These are phyloP conservation scores for Pulicaria dysenterica DNA, from an alignment of 129 eudicot genomes.

Conservation along the genomic window DNA sequence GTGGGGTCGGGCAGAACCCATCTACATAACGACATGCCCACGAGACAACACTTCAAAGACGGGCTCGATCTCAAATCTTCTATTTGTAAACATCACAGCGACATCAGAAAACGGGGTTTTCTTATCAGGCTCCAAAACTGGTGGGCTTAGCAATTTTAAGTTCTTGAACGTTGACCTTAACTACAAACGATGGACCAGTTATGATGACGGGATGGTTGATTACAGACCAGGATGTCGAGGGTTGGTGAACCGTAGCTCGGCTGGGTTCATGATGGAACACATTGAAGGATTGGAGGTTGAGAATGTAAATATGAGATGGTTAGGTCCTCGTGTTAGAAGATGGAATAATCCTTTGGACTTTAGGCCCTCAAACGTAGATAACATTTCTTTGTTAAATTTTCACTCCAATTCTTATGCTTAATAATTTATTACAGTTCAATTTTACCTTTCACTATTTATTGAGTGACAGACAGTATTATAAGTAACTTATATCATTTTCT, in stretches of 20 bases:
- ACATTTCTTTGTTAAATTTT: constrained; percentile 60
- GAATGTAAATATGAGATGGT: constrained; percentile 81
- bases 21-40: constrained; percentile 90
- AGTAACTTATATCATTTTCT: no score
- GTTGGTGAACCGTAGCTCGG: constrained; percentile 73
- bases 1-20: constrained; percentile 99
- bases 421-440: background rate
- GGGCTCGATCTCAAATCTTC: constrained; percentile 67
- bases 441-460: no score
- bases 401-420: constrained; percentile 48
- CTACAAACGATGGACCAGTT: constrained; percentile 83
- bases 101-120: constrained; percentile 90
- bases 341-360: constrained; percentile 93
- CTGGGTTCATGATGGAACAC: constrained; percentile 87
- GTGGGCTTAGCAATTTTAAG: constrained; percentile 56
- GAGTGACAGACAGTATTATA: no score
- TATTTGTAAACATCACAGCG: constrained; percentile 73
- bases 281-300: constrained; percentile 67
- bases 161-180: constrained; percentile 67
- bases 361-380: constrained; percentile 74
- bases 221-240: constrained; percentile 94
- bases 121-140: constrained; percentile 73
- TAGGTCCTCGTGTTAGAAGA: constrained; percentile 42
- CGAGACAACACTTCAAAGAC: constrained; percentile 50
- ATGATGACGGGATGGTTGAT: constrained; percentile 71